These are phyloP conservation scores for Lotmaria passim DNA, from an alignment of 208 protist genomes.

Conservation along the genomic window DNA sequence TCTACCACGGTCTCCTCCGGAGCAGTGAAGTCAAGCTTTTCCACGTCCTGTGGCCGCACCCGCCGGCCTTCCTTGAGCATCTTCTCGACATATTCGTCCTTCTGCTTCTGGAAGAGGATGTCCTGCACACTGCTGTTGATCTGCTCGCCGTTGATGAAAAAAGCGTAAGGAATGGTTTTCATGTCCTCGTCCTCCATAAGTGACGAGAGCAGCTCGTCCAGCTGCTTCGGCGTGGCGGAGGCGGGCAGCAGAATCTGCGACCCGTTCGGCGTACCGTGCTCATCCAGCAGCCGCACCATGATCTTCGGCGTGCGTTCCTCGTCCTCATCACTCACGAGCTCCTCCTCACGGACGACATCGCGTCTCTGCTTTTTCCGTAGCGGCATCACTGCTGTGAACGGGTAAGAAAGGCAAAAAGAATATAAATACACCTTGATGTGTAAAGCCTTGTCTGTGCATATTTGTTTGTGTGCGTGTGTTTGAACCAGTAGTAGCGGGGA, in stretches of 20 bases:
- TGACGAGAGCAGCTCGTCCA: constrained; percentile 86
- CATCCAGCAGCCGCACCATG: constrained; percentile 90
- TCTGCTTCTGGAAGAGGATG: constrained; percentile 79
- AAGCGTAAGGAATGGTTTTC: constrained; percentile 93
- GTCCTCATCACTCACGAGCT: constrained; percentile 40
- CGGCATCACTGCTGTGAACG: constrained; percentile 57
- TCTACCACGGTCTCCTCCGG: constrained; percentile 87
- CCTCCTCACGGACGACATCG: constrained; percentile 58
- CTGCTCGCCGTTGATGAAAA: constrained; percentile 96
- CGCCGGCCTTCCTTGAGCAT: constrained; percentile 86
- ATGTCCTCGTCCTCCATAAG: constrained; percentile 73
- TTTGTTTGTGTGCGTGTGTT: no score
- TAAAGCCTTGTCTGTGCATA: no score
- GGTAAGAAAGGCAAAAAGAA: constrained; percentile 9
- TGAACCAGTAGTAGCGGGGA: no score
- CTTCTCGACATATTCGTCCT: constrained; percentile 73
- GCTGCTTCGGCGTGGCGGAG: constrained; percentile 83
- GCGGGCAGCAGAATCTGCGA: constrained; percentile 94
- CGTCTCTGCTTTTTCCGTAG: constrained; percentile 86
- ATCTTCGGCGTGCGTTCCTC: constrained; percentile 53
- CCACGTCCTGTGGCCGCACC: constrained; percentile 79
- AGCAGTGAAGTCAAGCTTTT: constrained; percentile 74
- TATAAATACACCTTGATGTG: no score
- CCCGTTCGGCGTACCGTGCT: constrained; percentile 85
- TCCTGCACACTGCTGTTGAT: constrained; percentile 88